A percentile compares a stretch with the other conserved stretches of the same genome.
These are phyloP conservation scores for Pittosporum tobira DNA, from an alignment of 129 eudicot genomes.

Conservation along the genomic window DNA sequence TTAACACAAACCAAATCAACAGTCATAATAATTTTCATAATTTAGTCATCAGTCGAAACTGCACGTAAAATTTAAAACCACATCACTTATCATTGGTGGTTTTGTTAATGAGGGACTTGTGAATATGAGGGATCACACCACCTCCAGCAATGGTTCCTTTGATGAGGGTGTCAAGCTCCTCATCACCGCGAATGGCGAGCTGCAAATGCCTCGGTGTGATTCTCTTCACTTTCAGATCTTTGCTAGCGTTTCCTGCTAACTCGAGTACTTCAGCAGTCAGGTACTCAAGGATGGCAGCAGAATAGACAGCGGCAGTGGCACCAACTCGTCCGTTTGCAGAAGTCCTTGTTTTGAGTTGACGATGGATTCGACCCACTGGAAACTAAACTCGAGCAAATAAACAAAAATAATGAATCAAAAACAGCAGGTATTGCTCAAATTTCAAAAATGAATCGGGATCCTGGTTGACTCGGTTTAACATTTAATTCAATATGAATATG, in stretches of 20 bases:
- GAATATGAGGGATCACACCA: conserved; percentile 89
- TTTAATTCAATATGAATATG: no score
- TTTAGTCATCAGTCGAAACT: background rate
- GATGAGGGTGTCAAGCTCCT: conserved; percentile 68
- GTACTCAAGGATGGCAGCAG: conserved; percentile 71
- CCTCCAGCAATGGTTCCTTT: conserved; percentile 88
- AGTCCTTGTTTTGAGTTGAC: conserved; percentile 57
- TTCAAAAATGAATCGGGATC: no score
- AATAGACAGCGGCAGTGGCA: conserved; percentile 64
- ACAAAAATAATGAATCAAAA: background rate
- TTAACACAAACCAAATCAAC: conserved; percentile 1
- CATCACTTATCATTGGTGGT: conserved; percentile 53
- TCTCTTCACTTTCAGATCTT: conserved; percentile 69
- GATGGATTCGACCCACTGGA: conserved; percentile 71
- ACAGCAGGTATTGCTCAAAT: no score
- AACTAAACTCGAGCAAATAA: conserved; percentile 22
- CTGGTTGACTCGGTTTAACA: no score
- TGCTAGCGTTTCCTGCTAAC: conserved; percentile 77
- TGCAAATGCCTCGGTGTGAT: conserved; percentile 72
- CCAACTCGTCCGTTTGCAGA: conserved; percentile 65
- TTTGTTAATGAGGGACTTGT: conserved; percentile 86
- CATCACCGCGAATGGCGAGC: conserved; percentile 67
- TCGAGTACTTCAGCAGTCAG: conserved; percentile 64
- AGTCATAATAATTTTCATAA: background rate
- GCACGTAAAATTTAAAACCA: background rate